Conservation (phyloP, 1,139 yeast species). For the Suhomyces bokatorum region DNA sequence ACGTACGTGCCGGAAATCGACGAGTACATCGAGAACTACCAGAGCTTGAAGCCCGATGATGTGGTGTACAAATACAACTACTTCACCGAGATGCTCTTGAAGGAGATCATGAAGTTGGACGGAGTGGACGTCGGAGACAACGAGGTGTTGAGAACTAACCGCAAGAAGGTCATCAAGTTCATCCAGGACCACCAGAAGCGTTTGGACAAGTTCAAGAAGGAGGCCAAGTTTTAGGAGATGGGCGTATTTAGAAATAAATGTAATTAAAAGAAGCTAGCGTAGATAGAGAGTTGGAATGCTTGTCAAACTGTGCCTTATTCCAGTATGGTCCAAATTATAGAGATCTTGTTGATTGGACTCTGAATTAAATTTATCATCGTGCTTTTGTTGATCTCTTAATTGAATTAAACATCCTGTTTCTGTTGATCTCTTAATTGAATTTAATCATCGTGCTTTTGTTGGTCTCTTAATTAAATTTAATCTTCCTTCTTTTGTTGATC, state of each 20-base stretch:
- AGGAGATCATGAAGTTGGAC: conserved; percentile 65
- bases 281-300: too few relatives aligned
- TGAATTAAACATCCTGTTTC: too few relatives aligned
- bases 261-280: background rate
- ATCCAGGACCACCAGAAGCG: conserved; percentile 62
- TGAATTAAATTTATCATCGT: too few relatives aligned
- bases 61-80: conserved; percentile 54
- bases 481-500: too few relatives aligned
- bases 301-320: too few relatives aligned
- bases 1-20: conserved; percentile 48
- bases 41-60: conserved; percentile 37
- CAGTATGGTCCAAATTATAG: too few relatives aligned
- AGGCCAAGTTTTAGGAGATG: conserved; percentile 18
- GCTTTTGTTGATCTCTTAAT: too few relatives aligned
- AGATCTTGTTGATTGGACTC: too few relatives aligned
- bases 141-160: conserved; percentile 51
- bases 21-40: conserved; percentile 37
- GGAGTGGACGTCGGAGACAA: conserved; percentile 57
- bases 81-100: conserved; percentile 66
- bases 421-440: too few relatives aligned
- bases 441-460: too few relatives aligned
- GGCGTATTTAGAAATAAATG: background rate
- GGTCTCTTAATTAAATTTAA: too few relatives aligned
- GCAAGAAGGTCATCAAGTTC: conserved; percentile 59
- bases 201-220: conserved; percentile 55